These are phyloP conservation scores for Trametes cinnabarina DNA, from an alignment of 768 basidiomycete species.

Conservation along the genomic window DNA sequence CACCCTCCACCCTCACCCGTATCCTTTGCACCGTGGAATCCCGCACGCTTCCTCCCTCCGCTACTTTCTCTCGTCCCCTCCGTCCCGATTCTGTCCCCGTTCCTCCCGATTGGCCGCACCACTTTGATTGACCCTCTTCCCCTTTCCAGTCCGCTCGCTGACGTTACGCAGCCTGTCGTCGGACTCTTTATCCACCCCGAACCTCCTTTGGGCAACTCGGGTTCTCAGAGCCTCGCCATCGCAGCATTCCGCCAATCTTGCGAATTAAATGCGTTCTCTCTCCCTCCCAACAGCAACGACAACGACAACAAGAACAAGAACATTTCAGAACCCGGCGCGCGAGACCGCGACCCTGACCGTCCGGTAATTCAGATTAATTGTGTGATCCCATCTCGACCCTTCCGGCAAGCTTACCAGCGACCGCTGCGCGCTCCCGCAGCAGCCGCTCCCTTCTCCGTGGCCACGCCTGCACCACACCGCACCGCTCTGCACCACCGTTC, in stretches of 20 bases:
- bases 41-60: constrained; percentile 28
- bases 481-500: not conserved
- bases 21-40: constrained; percentile 16
- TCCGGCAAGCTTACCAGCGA: not conserved
- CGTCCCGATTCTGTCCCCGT: constrained; percentile 44
- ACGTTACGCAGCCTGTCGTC: constrained; percentile 41
- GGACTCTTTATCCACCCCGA: constrained; percentile 30
- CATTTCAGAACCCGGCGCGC: no score
- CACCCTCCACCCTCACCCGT: constrained; percentile 15
- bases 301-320: not conserved
- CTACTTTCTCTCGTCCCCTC: constrained; percentile 32
- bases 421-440: not conserved
- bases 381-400: not conserved
- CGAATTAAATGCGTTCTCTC: no score
- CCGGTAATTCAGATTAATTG: constrained; percentile 14
- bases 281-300: constrained; percentile 8
- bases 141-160: constrained; percentile 14
- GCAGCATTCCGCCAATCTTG: constrained; percentile 9
- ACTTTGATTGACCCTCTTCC: constrained; percentile 21
- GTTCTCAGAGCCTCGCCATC: constrained; percentile 3
- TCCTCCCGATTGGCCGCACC: constrained; percentile 47
- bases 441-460: not conserved
- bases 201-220: constrained; percentile 19
- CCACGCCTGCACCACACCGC: constrained; percentile 13
- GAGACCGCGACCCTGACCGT: not conserved